These are phyloP conservation scores for Cyamopsis tetragonoloba DNA, from an alignment of 306 rosid species.

Conservation along the genomic window DNA sequence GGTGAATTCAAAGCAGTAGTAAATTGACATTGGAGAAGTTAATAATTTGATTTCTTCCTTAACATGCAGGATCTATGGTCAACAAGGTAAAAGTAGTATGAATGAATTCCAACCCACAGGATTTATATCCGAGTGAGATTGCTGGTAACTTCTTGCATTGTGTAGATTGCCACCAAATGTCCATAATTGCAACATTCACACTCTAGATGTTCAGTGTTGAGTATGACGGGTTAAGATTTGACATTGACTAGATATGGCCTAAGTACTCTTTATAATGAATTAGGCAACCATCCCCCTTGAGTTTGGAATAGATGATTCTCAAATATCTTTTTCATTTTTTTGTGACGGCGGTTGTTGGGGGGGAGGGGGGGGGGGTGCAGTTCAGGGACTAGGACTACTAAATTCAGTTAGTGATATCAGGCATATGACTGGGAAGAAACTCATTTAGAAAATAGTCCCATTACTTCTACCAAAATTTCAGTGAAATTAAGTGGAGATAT, in stretches of 20 bases:
- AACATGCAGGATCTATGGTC: too few species aligned
- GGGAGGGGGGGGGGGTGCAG: too few species aligned
- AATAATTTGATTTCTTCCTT: too few species aligned
- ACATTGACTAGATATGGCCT: background rate
- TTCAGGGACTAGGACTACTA: too few species aligned
- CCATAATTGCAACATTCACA: background rate
- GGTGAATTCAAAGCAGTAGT: too few species aligned
- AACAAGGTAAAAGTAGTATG: background rate
- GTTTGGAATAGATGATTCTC: background rate
- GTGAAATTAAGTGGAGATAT: background rate
- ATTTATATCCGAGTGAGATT: background rate
- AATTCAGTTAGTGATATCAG: background rate
- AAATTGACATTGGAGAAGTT: too few species aligned
- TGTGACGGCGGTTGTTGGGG: too few species aligned
- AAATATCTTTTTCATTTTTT: background rate
- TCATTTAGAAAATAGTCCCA: background rate
- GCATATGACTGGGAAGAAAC: background rate
- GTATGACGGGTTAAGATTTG: background rate
- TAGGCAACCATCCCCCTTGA: background rate
- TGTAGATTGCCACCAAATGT: background rate
- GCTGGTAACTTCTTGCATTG: background rate
- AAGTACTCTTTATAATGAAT: background rate
- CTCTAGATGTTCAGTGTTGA: background rate
- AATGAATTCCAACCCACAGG: background rate
- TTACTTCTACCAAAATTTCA: background rate